Evolutionary conservation across 768 basidiomycete species (phyloP).

Genomic region (Suillus subaureus): DNA sequence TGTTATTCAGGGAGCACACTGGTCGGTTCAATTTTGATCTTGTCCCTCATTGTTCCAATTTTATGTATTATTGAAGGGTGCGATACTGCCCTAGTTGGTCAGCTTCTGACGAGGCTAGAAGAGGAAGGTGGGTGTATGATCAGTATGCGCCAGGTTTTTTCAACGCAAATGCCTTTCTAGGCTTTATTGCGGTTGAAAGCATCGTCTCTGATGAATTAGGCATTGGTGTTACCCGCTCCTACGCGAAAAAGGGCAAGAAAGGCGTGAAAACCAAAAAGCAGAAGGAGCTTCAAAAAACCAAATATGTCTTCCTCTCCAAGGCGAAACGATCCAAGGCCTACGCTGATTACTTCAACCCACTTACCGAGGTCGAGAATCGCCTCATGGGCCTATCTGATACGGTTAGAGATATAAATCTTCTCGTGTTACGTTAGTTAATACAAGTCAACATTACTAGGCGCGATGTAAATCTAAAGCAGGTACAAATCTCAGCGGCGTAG

Average conservation of each 20-base stretch:
- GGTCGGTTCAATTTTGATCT: conserved; percentile 43
- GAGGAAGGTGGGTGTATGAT: conserved; percentile 55
- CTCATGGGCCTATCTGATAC: conserved; percentile 61
- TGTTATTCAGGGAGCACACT: conserved; percentile 60
- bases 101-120: conserved; percentile 70
- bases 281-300: conserved; percentile 56
- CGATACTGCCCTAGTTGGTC: conserved; percentile 54
- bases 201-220: conserved; percentile 53
- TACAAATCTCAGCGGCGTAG: conserved; percentile 7
- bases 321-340: conserved; percentile 51
- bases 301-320: conserved; percentile 58
- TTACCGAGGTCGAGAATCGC: conserved; percentile 56
- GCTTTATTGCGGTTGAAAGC: conserved; percentile 58
- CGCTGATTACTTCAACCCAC: conserved; percentile 69
- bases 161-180: conserved; percentile 34
- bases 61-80: conserved; percentile 44
- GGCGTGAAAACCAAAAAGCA: conserved; percentile 44
- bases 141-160: background rate
- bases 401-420: conserved; percentile 38
- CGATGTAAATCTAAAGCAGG: conserved; percentile 1
- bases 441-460: background rate
- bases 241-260: conserved; percentile 43
- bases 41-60: background rate
- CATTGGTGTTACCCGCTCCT: conserved; percentile 39
- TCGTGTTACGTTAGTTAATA: background rate